These are phyloP conservation scores for Fomitopsis palustris DNA, from an alignment of 1,284 basidiomycete genomes.

Conservation along the genomic window DNA sequence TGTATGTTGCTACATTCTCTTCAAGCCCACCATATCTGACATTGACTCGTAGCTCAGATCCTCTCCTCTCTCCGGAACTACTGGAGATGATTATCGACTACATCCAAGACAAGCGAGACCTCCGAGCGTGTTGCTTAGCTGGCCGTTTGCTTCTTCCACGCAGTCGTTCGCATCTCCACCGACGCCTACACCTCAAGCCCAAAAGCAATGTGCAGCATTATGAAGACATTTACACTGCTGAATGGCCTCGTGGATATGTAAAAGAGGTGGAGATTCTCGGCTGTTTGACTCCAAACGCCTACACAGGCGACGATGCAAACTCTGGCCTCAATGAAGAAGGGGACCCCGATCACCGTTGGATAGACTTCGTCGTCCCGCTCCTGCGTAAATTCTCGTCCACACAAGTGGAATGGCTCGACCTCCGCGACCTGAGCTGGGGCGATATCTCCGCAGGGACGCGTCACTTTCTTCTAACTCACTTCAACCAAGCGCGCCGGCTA, in stretches of 20 bases:
- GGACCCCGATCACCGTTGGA: conserved; percentile 6
- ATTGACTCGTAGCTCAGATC: too few species aligned
- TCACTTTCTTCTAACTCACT: conserved; percentile 4
- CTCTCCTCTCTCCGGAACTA: conserved; percentile 1
- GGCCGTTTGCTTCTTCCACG: neutral
- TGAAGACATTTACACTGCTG: neutral
- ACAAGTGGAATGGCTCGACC: neutral
- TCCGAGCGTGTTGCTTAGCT: neutral
- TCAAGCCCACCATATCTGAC: too few species aligned
- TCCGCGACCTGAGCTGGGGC: conserved; percentile 10
- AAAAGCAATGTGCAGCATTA: neutral
- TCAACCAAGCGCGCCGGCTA: neutral
- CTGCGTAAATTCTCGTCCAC: neutral
- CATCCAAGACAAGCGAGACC: neutral
- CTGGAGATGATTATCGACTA: conserved; percentile 4
- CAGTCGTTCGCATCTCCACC: neutral
- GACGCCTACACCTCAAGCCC: conserved; percentile 3
- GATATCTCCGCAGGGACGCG: neutral
- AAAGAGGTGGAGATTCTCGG: conserved; percentile 5
- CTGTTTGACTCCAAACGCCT: neutral
- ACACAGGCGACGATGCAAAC: neutral
- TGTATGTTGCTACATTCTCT: too few species aligned
- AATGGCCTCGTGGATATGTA: neutral
- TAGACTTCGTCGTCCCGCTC: neutral
- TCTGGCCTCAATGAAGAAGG: conserved; percentile 2